A percentile compares a stretch with the other conserved stretches of the same genome.
These are phyloP conservation scores for Poa annua DNA, from an alignment of 176 grass and related monocot genomes.

Conservation along the genomic window DNA sequence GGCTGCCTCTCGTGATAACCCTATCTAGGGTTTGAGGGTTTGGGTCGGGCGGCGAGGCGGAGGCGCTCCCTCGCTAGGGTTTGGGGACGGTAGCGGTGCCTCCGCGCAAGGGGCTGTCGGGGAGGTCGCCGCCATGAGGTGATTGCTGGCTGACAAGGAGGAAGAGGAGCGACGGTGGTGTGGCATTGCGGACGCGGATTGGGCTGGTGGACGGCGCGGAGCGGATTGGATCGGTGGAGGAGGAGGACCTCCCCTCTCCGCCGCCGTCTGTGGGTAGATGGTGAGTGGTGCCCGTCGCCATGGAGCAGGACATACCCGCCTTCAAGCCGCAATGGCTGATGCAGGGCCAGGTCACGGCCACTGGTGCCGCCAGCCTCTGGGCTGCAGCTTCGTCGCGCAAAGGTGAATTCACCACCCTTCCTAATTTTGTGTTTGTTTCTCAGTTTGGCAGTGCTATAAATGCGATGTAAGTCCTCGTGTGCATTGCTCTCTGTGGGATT, in stretches of 20 bases:
- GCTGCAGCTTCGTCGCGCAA: conserved; percentile 33
- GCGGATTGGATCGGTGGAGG: conserved; percentile 42
- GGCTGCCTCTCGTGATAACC: conserved; percentile 16
- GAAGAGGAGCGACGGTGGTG: neutral
- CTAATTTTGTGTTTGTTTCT: conserved; percentile 5
- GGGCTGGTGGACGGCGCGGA: neutral
- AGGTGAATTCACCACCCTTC: conserved; percentile 48
- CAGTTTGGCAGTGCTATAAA: neutral
- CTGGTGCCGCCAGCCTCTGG: conserved; percentile 41
- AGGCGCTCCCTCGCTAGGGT: conserved; percentile 41
- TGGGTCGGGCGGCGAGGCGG: neutral
- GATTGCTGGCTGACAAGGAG: conserved; percentile 19
- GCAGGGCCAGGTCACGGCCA: conserved; percentile 29
- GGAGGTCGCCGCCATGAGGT: conserved; percentile 15
- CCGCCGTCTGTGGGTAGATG: conserved; percentile 54
- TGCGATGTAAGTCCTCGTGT: neutral
- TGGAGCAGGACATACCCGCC: conserved; percentile 55
- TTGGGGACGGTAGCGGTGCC: conserved; percentile 14
- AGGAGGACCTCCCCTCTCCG: conserved; percentile 42
- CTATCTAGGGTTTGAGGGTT: conserved; percentile 35
- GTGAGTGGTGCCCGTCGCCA: conserved; percentile 53
- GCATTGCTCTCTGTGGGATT: conserved; percentile 31
- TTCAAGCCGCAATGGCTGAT: conserved; percentile 74
- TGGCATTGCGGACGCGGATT: conserved; percentile 30
- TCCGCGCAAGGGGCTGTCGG: neutral